These are phyloP conservation scores for Spongospora subterranea DNA, from an alignment of 208 protist species.

Conservation along the genomic window DNA sequence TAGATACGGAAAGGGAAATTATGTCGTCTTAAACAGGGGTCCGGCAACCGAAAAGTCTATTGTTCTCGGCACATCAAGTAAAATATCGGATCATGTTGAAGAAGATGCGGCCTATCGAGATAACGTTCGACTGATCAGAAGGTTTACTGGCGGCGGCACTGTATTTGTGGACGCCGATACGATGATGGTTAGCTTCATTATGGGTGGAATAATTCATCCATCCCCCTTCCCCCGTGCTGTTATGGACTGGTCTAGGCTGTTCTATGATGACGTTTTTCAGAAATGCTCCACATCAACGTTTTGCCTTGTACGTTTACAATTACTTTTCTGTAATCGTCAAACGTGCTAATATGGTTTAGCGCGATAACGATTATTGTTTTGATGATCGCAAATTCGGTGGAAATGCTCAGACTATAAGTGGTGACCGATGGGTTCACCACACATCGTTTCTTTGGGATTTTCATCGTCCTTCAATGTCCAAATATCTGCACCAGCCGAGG, in stretches of 20 bases:
- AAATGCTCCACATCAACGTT: not conserved
- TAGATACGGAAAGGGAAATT: not conserved
- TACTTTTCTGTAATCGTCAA: not conserved
- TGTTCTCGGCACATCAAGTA: slow-evolving; percentile 30
- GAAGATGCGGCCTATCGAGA: not conserved
- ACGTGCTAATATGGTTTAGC: not conserved
- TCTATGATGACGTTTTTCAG: slow-evolving; percentile 52
- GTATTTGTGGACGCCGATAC: slow-evolving; percentile 41
- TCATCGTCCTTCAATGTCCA: not conserved
- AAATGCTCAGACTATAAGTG: slow-evolving; percentile 59
- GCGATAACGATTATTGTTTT: slow-evolving; percentile 54
- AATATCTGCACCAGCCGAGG: slow-evolving; percentile 51
- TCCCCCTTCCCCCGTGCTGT: not conserved
- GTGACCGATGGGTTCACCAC: slow-evolving; percentile 57
- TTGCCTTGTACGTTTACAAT: not conserved
- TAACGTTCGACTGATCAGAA: slow-evolving; percentile 21
- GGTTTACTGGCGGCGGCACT: slow-evolving; percentile 59
- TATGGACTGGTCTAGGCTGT: slow-evolving; percentile 44
- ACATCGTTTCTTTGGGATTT: slow-evolving; percentile 60
- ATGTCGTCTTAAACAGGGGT: not conserved
- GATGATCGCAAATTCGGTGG: slow-evolving; percentile 52
- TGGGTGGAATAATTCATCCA: not conserved
- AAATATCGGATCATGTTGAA: not conserved
- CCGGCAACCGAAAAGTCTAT: not conserved
- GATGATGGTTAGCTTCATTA: slow-evolving; percentile 50